A percentile compares a stretch with the other conserved stretches of the same genome.
phyloP scores from a whole-genome alignment of 2,329 filamentous ascomycete genomes.

The Sporothrix pseudoabietina region DNA sequence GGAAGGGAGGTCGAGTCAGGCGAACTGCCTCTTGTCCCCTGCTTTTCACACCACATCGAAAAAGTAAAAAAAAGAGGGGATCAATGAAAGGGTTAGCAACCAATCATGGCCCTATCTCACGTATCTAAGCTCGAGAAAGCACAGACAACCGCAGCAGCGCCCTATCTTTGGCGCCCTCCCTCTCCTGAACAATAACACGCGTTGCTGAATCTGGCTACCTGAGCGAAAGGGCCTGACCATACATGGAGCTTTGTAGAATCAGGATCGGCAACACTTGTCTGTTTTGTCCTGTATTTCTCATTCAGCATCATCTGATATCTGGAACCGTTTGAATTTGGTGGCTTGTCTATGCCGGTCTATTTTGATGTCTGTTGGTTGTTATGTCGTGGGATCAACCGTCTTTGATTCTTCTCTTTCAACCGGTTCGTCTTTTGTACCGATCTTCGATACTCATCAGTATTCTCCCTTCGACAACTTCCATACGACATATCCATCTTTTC shows the following conservation, averaged over 20 bases:
- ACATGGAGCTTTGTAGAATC: not conserved
- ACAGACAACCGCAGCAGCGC: not conserved
- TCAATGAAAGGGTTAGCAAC: not conserved
- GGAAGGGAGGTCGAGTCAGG: not conserved
- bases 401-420: not conserved
- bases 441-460: not conserved
- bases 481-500: too few relatives aligned
- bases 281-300: not conserved
- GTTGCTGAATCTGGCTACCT: constrained; percentile 19
- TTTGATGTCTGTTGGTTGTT: not conserved
- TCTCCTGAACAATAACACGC: not conserved
- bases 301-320: not conserved
- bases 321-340: constrained; percentile 7
- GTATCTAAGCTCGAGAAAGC: not conserved
- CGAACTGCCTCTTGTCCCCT: not conserved
- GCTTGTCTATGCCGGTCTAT: constrained; percentile 7
- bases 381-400: not conserved
- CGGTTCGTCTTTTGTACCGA: not conserved
- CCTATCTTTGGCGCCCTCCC: constrained; percentile 13
- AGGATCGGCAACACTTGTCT: constrained; percentile 5
- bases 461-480: too few relatives aligned
- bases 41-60: not conserved
- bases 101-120: not conserved
- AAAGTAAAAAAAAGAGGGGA: not conserved
- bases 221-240: constrained; percentile 6